Conservation (phyloP, 2,329 filamentous ascomycete genomes). For the Cylindrodendrum hubeiense region DNA sequence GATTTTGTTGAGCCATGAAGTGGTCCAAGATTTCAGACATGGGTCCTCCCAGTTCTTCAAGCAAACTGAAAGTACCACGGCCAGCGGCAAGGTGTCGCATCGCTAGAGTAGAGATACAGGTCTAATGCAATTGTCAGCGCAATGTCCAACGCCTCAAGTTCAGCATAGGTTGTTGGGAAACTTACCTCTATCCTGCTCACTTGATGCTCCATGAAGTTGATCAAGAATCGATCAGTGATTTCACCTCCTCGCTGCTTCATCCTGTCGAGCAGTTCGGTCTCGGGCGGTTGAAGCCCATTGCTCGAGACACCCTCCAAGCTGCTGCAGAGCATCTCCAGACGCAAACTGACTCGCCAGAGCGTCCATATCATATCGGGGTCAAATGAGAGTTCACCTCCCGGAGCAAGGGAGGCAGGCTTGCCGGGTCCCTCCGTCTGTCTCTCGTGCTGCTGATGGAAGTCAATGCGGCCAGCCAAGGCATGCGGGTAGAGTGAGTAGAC, state of each 20-base stretch:
- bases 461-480: constrained; percentile 82
- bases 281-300: constrained; percentile 78
- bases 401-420: constrained; percentile 71
- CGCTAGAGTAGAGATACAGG: constrained; percentile 82
- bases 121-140: constrained; percentile 62
- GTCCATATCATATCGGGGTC: constrained; percentile 90
- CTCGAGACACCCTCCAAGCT: constrained; percentile 79
- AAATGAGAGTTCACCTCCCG: constrained; percentile 77
- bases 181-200: constrained; percentile 94
- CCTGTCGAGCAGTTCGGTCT: constrained; percentile 83
- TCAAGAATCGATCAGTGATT: constrained; percentile 86
- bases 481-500: constrained; percentile 97
- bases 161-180: background rate
- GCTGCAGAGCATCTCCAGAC: constrained; percentile 94
- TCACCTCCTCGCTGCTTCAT: constrained; percentile 79
- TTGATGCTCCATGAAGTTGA: constrained; percentile 94
- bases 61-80: constrained; percentile 68
- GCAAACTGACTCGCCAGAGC: constrained; percentile 88
- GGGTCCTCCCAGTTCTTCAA: constrained; percentile 81
- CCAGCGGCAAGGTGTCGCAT: constrained; percentile 85
- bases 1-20: constrained; percentile 71
- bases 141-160: background rate
- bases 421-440: constrained; percentile 58
- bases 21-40: constrained; percentile 79
- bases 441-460: constrained; percentile 71